These are phyloP conservation scores for Globisporangium radiosum DNA, from an alignment of 352 stramenopile species.

Conservation along the genomic window DNA sequence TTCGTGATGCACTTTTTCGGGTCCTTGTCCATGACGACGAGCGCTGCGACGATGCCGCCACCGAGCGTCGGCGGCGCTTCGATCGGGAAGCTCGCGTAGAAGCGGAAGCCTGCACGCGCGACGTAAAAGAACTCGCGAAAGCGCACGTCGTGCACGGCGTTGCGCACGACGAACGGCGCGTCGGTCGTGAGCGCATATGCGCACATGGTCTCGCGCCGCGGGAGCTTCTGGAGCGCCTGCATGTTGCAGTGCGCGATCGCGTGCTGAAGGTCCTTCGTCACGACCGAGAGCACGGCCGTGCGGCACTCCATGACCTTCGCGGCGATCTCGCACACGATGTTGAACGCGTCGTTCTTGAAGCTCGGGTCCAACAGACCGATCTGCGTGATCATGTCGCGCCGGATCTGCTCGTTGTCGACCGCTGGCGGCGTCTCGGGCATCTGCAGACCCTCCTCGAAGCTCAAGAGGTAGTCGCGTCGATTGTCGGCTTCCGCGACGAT, in stretches of 20 bases:
- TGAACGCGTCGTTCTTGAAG: slow-evolving; percentile 16
- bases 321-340: slow-evolving; percentile 24
- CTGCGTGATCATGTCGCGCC: slow-evolving; percentile 20
- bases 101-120: slow-evolving; percentile 20
- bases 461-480: slow-evolving; percentile 20
- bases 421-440: slow-evolving; percentile 19
- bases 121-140: slow-evolving; percentile 34
- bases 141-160: slow-evolving; percentile 25
- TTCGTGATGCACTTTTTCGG: slow-evolving; percentile 23
- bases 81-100: slow-evolving; percentile 32
- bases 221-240: slow-evolving; percentile 20
- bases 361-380: slow-evolving; percentile 13
- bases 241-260: slow-evolving; percentile 23
- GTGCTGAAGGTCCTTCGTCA: slow-evolving; percentile 23
- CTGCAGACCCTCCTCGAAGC: slow-evolving; percentile 26
- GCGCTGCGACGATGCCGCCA: slow-evolving; percentile 22
- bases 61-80: slow-evolving; percentile 19
- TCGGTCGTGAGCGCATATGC: slow-evolving; percentile 27
- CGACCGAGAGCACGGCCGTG: slow-evolving; percentile 22
- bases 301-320: slow-evolving; percentile 28
- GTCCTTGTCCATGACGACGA: slow-evolving; percentile 28
- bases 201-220: slow-evolving; percentile 24
- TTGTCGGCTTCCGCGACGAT: slow-evolving; percentile 16
- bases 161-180: slow-evolving; percentile 25
- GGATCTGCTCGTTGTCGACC: slow-evolving; percentile 16